phyloP scores from a whole-genome alignment of 164 flowering plant genomes.

The Tetrastigma voinierianum region DNA sequence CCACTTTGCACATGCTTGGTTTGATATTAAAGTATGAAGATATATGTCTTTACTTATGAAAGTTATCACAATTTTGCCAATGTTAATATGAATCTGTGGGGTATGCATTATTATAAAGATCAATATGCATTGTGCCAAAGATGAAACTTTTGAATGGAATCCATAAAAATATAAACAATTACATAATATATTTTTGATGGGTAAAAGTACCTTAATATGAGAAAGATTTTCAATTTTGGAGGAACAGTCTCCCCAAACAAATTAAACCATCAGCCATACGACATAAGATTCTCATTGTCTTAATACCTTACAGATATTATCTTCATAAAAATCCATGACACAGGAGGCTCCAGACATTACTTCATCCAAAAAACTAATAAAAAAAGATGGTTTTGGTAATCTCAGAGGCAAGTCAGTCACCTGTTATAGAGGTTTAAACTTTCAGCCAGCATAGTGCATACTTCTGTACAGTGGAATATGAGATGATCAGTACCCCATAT shows the following conservation, averaged over 20 bases:
- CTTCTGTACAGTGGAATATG: slow-evolving; percentile 88
- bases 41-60: too few relatives aligned
- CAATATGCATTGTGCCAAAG: too few relatives aligned
- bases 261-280: slow-evolving; percentile 89
- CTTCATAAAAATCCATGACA: slow-evolving; percentile 84
- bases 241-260: slow-evolving; percentile 90
- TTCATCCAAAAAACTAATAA: neutral
- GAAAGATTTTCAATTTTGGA: slow-evolving; percentile 62
- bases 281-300: slow-evolving; percentile 71
- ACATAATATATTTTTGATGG: too few relatives aligned
- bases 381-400: neutral
- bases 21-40: too few relatives aligned
- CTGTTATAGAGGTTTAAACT: slow-evolving; percentile 88
- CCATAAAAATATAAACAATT: too few relatives aligned
- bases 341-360: neutral
- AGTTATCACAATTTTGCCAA: too few relatives aligned
- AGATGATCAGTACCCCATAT: slow-evolving; percentile 96
- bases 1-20: too few relatives aligned
- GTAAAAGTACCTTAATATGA: slow-evolving; percentile 73
- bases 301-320: slow-evolving; percentile 93
- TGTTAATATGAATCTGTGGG: too few relatives aligned
- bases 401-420: slow-evolving; percentile 24
- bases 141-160: too few relatives aligned
- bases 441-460: slow-evolving; percentile 76
- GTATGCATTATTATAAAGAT: too few relatives aligned